Evolutionary conservation across 805 yeast species (phyloP), one percentile per base, ranked within the genome.

Genomic region (Yamadazyma nakazawae): DNA sequence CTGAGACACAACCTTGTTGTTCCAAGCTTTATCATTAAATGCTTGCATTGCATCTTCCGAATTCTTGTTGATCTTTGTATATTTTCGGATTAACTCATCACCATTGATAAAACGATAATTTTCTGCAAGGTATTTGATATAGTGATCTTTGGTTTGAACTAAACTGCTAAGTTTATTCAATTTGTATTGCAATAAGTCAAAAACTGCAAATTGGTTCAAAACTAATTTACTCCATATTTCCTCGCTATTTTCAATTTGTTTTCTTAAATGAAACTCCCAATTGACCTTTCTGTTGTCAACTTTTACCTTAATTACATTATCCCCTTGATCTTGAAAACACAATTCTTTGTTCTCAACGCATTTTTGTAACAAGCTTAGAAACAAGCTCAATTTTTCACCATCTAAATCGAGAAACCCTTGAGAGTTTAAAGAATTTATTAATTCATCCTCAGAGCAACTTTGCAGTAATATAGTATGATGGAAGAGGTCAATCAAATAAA

Each of bases 51-150:
- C 45, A 13, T 25, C 32, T 12, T 25, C 24, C 5, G 37, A 13
- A 17, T 37, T 17, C 7, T 28, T 30, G 18, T 47, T 45, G 45
- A 57, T 63, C 36, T 50, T 50, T 40, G 48, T 46, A 51, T 63
- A 71, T 43, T 60, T 63, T 26, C 52, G 54, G 30, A 71, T 57
- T 28, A 67, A 54, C 36, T 68, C 73, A 4, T 57, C 52, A 2
- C 74, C 74, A 45, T 67, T 66, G 34, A 64, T 54, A 2, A 62
- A 57, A 45, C 57, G 63, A 50, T 66, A 67, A 51, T 69, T 71
- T 38, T 66, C 70, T 24, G 58, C 52, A 34, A 70, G 54, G 36
- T 64, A 71, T 47, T 52, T 53, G 39, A 54, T 60, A 49, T 66
- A 70, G 24, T 59, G 55, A 45, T 70, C 75, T 45, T 66, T 67